Evolutionary conservation across 2,329 filamentous ascomycete species (phyloP), one percentile per base, ranked within the genome.

Genomic region (Aspergillus quadricinctus): DNA sequence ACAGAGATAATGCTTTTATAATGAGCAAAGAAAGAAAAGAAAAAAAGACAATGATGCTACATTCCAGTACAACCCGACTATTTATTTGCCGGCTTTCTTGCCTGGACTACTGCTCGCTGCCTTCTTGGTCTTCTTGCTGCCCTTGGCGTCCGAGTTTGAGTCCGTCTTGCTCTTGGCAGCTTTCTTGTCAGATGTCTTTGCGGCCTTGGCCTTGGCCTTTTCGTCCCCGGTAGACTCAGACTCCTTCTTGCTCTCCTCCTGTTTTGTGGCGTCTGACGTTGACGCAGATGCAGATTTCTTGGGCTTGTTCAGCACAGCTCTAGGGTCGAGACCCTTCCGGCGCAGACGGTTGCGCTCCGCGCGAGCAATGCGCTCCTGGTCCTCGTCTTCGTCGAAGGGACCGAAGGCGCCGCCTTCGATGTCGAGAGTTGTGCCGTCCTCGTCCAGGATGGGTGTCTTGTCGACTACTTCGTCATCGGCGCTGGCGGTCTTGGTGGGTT

Each of bases 321-420:
- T 85, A 1, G 89, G 89, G 72, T 92, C 85, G 53, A 92, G 74
- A 58, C 89, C 89, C 69, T 88, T 87, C 66, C 85, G 84, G 65
- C 88, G 84, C 80, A 92, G 83, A 57, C 85, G 83, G 66, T 88
- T 90, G 62, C 84, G 83, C 78, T 87, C 86, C n/a, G 85, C 88
- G 65, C 85, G 84, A 67, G 88, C 82, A 46, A 92, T 90, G 69
- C 88, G 87, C 64, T 85, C 81, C 64, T 81, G 74, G 68, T 93
- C 90, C 69, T 87, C 87, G 0, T 87, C 84, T 0, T 91, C 88
- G 58, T 92, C 85, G 69, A 89, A 93, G 1, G 83, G 87, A 51
- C 85, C 88, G 70, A 92, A 92, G 50, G 78, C 78, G 57, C 84
- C 83, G 19, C 77, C 78, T 7, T 71, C 73, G 17, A 61, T 61